Base-by-base conservation (phyloP, 2,329 filamentous ascomycete species). In the Exophiala phaeomuriformis region DNA sequence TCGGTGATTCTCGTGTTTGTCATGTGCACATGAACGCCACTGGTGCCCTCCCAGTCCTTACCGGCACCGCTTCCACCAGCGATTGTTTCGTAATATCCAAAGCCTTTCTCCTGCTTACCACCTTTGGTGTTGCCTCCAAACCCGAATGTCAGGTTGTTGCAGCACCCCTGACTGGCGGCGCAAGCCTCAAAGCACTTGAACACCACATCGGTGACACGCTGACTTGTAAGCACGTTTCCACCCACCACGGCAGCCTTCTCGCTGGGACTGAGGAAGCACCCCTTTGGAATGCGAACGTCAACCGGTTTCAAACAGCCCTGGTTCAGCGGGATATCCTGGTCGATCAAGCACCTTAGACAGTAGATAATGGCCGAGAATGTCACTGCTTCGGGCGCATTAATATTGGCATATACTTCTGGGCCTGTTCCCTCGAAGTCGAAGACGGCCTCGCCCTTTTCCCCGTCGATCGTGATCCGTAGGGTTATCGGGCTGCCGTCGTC, bases 41-140 rank as follows among this genome's bases (percentile, higher is more conserved):
- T 82, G 28, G 86, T 85, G 28, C 88, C 88, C 55, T 84, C 77
- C 88, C 88, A 93, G 27, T 78, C 77, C 0, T 84, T 80, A 0
- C 88, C 88, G 0, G 88, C 88, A 41, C 87, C 88, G 42, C 80
- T 83, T 2, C 88, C 88, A 39, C 88, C 88, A 0, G 87, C 86
- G 56, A 93, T 91, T 2, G 88, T 93, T 69, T 93, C 88, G 67
- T 91, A 91, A 73, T 91, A 93, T 6, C 88, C 88, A 65, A 93
- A 93, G 0, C 88, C 88, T 35, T 82, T 81, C n/a, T 81, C 75
- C 31, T 62, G 52, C 29, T 37, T 51, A 4, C 54, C 50, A 5
- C 56, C 53, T 33, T 57, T 57, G 19, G 78, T 68, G 56, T 85
- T 83, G 41, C 86, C 86, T 50, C 86, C 85, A 63, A 88, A 88